Conservation (phyloP, 2,329 filamentous ascomycete species). For the Xylaria sp. region DNA sequence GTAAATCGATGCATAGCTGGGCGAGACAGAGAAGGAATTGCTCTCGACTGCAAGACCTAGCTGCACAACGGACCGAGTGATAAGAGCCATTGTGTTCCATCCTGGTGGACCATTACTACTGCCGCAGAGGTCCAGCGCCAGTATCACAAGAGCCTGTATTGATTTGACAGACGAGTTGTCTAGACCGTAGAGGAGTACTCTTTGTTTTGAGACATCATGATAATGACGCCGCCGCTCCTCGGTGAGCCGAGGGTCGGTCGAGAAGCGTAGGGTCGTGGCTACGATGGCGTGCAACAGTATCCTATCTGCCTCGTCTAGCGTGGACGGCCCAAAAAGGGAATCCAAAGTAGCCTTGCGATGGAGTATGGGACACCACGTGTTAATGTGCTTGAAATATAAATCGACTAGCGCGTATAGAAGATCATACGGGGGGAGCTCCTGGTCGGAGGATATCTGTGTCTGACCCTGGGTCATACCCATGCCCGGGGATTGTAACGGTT, state of each 20-base stretch:
- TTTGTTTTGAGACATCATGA: slow-evolving; percentile 81
- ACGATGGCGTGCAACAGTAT: slow-evolving; percentile 88
- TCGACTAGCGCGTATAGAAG: slow-evolving; percentile 75
- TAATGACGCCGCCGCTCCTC: slow-evolving; percentile 76
- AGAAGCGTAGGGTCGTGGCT: slow-evolving; percentile 84
- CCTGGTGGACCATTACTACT: slow-evolving; percentile 88
- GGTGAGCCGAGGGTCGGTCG: slow-evolving; percentile 74
- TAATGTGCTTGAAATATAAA: slow-evolving; percentile 79
- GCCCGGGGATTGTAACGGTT: slow-evolving; percentile 62
- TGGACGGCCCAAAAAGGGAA: slow-evolving; percentile 76
- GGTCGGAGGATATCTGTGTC: slow-evolving; percentile 58
- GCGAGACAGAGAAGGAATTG: slow-evolving; percentile 78
- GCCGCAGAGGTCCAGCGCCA: slow-evolving; percentile 83
- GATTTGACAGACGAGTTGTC: slow-evolving; percentile 90
- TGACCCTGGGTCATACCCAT: slow-evolving; percentile 58
- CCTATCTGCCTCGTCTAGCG: slow-evolving; percentile 79
- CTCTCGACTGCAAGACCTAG: slow-evolving; percentile 83
- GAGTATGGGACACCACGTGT: slow-evolving; percentile 88
- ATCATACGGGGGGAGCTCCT: slow-evolving; percentile 76
- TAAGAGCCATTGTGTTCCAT: slow-evolving; percentile 89
- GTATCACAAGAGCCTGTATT: slow-evolving; percentile 83
- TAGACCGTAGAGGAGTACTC: slow-evolving; percentile 83
- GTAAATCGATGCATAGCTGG: slow-evolving; percentile 84
- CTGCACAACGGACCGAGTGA: slow-evolving; percentile 87
- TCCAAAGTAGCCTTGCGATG: slow-evolving; percentile 83